Conservation (phyloP, 1,284 basidiomycete species). For the Exsudoporus floridanus region DNA sequence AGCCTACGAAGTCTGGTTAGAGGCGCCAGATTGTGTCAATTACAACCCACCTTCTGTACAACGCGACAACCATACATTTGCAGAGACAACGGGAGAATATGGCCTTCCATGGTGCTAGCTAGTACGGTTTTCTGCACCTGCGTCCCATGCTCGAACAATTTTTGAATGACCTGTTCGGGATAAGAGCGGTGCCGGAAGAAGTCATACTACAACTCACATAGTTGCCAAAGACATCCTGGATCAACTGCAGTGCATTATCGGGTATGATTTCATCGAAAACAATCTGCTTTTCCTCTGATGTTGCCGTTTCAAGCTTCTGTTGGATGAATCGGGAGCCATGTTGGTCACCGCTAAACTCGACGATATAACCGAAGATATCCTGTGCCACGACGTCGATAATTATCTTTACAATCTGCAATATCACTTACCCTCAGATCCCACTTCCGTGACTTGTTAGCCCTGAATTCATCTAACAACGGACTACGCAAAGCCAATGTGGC, state of each 20-base stretch:
- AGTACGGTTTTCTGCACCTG: conserved; percentile 73
- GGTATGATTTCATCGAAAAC: conserved; percentile 94
- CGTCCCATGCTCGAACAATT: conserved; percentile 90
- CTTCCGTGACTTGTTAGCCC: conserved; percentile 72
- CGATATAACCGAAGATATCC: conserved; percentile 86
- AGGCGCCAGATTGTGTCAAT: not conserved
- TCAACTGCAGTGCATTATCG: conserved; percentile 70
- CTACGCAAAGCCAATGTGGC: conserved; percentile 52
- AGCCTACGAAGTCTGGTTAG: conserved; percentile 51
- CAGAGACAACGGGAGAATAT: conserved; percentile 76
- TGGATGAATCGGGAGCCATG: conserved; percentile 92
- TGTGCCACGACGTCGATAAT: conserved; percentile 33
- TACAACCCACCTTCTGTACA: conserved; percentile 68
- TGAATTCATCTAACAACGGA: conserved; percentile 80
- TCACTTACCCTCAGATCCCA: conserved; percentile 76
- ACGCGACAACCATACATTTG: conserved; percentile 98
- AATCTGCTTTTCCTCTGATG: conserved; percentile 73
- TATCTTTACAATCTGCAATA: conserved; percentile 1
- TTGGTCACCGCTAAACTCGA: conserved; percentile 94
- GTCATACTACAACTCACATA: conserved; percentile 57
- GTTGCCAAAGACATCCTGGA: conserved; percentile 97
- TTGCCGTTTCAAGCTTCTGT: conserved; percentile 76
- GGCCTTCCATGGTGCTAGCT: conserved; percentile 76
- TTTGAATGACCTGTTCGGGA: conserved; percentile 78
- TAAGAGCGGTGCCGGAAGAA: conserved; percentile 12